Evolutionary conservation across 164 flowering plant species (phyloP), one percentile per base, ranked within the genome.

Genomic region (Echeveria elegans): DNA sequence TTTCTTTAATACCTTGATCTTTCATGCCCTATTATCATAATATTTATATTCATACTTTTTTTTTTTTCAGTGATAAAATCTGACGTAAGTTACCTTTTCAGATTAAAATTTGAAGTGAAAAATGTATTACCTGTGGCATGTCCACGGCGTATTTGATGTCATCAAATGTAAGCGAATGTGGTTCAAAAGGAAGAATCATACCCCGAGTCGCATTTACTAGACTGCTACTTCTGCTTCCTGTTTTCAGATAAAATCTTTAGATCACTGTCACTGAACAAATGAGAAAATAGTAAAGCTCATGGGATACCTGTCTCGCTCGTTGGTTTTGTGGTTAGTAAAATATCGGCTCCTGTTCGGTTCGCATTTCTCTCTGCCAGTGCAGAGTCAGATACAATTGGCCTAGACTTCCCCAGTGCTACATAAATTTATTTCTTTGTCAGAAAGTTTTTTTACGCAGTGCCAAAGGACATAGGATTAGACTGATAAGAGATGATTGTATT

Each of bases 141-240:
- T 84, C 85, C 30, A 84, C 84, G 1, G 82, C 74, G 68, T 84
- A 84, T 34, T 26, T 56, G 12, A 84, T 45, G 0, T 84, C 72
- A 38, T 80, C 80, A 66, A 84, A 84, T 15, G 85, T 73, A 66
- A 84, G 67, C 7, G 79, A 77, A 45, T 75, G 79, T 53, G 70
- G 85, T 36, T 77, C 73, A 63, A 82, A 82, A 29, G 82, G 88
- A 70, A 84, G 88, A 73, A 80, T 77, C 84, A 84, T 80, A 68
- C 84, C 88, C 70, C 11, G 74, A n/a, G 56, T n/a, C 1, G 10
- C 11, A 50, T n/a, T 50, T 23, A 23, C 10, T 21, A n/a, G 23
- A 50, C 26, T 50, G 6, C 56, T 50, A 50, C 24, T 50, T 21
- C 56, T 50, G 56, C 56, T 50, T 50, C 26, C 56, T 50, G 56